phyloP scores from a whole-genome alignment of 306 rosid species.

The Quercus engelmannii region DNA sequence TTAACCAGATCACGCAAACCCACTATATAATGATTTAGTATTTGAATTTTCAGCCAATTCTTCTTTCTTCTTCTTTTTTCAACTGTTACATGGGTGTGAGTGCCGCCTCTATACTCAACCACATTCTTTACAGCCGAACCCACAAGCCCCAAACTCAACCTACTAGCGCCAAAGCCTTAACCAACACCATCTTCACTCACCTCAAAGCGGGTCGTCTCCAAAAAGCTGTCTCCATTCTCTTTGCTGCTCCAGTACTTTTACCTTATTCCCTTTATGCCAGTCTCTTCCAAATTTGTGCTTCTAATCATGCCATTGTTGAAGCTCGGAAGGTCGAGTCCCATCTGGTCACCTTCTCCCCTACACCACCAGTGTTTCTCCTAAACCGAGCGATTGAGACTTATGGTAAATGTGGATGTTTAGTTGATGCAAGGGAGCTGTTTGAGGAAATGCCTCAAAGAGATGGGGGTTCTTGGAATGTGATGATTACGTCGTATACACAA shows the following conservation, averaged over 20 bases:
- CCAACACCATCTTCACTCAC: constrained; percentile 27
- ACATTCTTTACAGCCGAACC: constrained; percentile 25
- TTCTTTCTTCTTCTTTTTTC: background rate
- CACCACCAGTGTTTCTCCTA: too few relatives aligned
- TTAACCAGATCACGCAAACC: too few relatives aligned
- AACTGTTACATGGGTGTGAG: constrained; percentile 27
- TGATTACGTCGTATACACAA: constrained; percentile 47
- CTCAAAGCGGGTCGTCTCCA: constrained; percentile 37
- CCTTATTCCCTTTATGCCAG: too few relatives aligned
- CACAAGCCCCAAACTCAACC: constrained; percentile 19
- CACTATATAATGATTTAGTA: background rate
- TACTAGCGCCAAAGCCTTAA: constrained; percentile 9
- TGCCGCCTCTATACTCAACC: constrained; percentile 36
- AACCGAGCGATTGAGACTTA: too few relatives aligned
- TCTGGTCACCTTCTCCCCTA: too few relatives aligned
- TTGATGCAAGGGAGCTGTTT: too few relatives aligned
- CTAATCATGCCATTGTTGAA: too few relatives aligned
- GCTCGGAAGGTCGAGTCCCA: too few relatives aligned
- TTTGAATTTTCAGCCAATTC: background rate
- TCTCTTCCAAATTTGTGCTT: too few relatives aligned
- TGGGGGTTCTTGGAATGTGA: constrained; percentile 65
- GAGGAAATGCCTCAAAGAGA: too few relatives aligned
- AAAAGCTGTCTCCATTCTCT: constrained; percentile 34
- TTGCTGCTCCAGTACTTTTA: too few relatives aligned
- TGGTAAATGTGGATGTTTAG: too few relatives aligned